Conservation (phyloP, 129 eudicot species). For the Glebionis coronaria region DNA sequence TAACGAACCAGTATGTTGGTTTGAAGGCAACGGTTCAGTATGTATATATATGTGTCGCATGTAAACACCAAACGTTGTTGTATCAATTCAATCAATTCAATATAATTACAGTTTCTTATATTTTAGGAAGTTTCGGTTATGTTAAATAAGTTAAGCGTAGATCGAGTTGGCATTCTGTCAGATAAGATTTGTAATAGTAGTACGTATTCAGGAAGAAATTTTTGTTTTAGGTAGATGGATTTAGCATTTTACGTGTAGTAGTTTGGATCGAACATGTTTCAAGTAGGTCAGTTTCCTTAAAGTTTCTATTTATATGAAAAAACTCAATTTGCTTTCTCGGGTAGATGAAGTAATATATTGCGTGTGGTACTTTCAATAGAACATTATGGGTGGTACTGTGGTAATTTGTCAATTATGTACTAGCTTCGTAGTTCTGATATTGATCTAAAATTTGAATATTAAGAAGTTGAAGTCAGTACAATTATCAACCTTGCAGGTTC, state of each 20-base stretch:
- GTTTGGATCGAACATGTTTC: background rate
- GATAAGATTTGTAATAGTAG: too few species aligned
- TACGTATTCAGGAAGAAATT: background rate
- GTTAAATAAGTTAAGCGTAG: too few species aligned
- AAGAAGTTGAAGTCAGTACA: background rate
- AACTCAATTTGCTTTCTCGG: background rate
- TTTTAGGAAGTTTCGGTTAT: too few species aligned
- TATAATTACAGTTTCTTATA: too few species aligned
- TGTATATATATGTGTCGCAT: too few species aligned
- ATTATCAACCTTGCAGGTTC: slow-evolving; percentile 45
- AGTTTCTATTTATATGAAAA: slow-evolving; percentile 12
- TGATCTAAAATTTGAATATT: background rate
- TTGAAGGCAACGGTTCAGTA: too few species aligned
- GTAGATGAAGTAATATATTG: slow-evolving; percentile 3
- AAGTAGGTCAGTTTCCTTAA: slow-evolving; percentile 5
- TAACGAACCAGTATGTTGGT: too few species aligned
- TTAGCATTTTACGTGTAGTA: background rate
- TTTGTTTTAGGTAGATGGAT: slow-evolving; percentile 10
- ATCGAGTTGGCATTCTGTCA: too few species aligned
- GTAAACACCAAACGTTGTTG: too few species aligned
- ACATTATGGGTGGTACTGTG: slow-evolving; percentile 6
- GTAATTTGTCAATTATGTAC: background rate
- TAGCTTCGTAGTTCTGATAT: slow-evolving; percentile 12
- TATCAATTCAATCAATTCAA: too few species aligned
- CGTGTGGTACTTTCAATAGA: background rate